Evolutionary conservation across 164 flowering plant genomes (phyloP), one percentile per base, ranked within the genome.

Genomic region (Taxillus chinensis): DNA sequence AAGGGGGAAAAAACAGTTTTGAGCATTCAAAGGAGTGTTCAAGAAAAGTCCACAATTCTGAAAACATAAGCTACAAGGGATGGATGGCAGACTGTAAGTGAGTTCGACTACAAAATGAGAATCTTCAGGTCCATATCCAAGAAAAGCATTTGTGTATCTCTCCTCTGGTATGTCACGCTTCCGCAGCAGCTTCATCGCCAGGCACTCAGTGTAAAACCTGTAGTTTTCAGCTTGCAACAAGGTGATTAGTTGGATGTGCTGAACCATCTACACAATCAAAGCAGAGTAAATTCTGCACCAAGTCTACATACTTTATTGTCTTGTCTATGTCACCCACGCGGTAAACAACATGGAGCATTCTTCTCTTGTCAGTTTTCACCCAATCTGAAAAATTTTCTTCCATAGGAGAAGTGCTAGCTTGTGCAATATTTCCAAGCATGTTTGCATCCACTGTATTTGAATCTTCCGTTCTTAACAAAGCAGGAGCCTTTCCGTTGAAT

Each of bases 121-220:
- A 39, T 77, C 80, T 64, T 77, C 80, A 7, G 78, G 78, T 12
- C 80, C 78, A 71, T 65, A 78, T 64, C 81, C 81, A 58, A 78
- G 78, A 65, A 78, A 78, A 12, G 76, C 76, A 68, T 75, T 78
- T 15, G 67, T 45, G 45, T 74, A 78, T 66, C 70, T 66, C 62
- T 78, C 78, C 59, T 78, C 81, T 40, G 81, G 81, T 64, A 74
- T 68, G 42, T 75, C 71, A 56, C 78, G 76, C 54, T 62, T 67
- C 16, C 81, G 64, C 53, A 78, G 54, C 49, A 78, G 59, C 67
- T 78, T 75, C 81, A 78, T 78, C 45, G 78, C 78, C 58, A 78
- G 45, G 63, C 81, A 74, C 39, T 75, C 76, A 3, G 81, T 78
- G 53, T 78, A 78, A 57, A 78, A 78, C 56, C 81, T 78, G 66